Base-by-base conservation (phyloP, 164 flowering plant species). In the Macadamia integrifolia region DNA sequence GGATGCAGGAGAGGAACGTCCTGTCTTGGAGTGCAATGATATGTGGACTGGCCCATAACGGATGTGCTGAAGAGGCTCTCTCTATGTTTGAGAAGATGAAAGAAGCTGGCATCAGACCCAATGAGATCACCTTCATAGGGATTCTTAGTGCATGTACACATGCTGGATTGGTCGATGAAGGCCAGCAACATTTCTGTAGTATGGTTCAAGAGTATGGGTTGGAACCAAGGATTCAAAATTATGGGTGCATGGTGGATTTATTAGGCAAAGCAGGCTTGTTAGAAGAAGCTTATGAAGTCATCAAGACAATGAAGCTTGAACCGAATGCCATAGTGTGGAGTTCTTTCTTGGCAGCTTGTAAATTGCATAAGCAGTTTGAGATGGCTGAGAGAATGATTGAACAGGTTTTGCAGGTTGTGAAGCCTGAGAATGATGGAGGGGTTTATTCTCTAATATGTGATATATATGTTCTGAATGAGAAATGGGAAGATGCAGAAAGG, bases 181-280 rank as follows among this genome's bases (percentile, higher is more conserved):
- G 86, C 8, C 73, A 69, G 0, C 70, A 74, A 29, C 72, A 78
- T 60, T 85, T 79, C 62, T 12, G 50, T 3, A 72, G 67, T 48
- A 74, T 82, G 87, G 75, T 81, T 64, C 71, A 75, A 64, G 77
- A 79, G 66, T 76, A 58, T 55, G 82, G 79, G 3, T 65, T 85
- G 52, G 83, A 83, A 53, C 81, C 77, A 0, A 75, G 78, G 71
- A 82, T 87, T 72, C 87, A 85, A 52, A 88, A 87, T 59, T 85
- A 80, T 62, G 90, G 88, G 1, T 84, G 90, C 84, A 80, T 86
- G 85, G 85, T 86, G n/a, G 83, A 84, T 75, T 56, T 86, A 75
- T 71, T 78, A 58, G 87, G 91, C 13, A 86, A 79, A 69, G 86
- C 86, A 3, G 96, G 93, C 32, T 44, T 67, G 60, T 53, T 90